A percentile compares a stretch with the other conserved stretches of the same genome.
Conservation (phyloP, 129 eudicot species). For the Chrysanthemum lavandulifolium region DNA sequence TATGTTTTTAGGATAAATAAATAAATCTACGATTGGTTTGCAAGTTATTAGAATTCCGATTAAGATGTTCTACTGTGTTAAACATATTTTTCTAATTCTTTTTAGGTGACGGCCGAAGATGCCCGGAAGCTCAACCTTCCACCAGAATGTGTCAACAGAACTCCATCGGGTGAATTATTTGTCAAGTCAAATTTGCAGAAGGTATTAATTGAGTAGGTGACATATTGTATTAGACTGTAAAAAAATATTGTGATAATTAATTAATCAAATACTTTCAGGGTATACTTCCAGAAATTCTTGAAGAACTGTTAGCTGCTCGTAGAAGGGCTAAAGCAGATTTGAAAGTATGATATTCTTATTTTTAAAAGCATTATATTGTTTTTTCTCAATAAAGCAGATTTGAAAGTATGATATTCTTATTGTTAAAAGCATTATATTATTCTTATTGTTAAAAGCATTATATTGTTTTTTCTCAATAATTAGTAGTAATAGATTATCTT, state of each 20-base stretch:
- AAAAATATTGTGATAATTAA: constrained; percentile 15
- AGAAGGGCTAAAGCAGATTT: constrained; percentile 96
- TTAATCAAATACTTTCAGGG: constrained; percentile 57
- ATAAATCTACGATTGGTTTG: constrained; percentile 6
- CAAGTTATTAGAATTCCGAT: constrained; percentile 11
- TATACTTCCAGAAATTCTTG: constrained; percentile 99
- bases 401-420: constrained; percentile 52
- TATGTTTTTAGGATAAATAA: constrained; percentile 3
- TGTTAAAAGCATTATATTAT: no score
- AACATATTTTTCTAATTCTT: constrained; percentile 19
- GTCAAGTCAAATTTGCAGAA: constrained; percentile 88
- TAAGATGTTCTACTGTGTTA: constrained; percentile 18
- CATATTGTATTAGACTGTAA: constrained; percentile 1
- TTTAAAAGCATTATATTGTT: constrained; percentile 6
- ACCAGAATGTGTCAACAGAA: constrained; percentile 75
- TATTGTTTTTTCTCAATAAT: not conserved
- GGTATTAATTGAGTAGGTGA: constrained; percentile 37
- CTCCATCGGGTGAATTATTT: constrained; percentile 98
- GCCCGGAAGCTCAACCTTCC: constrained; percentile 75
- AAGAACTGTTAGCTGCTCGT: constrained; percentile 96
- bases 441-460: no score
- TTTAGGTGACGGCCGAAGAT: constrained; percentile 90
- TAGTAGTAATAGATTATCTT: not conserved
- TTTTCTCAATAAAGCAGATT: constrained; percentile 49
- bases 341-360: constrained; percentile 48